Evolutionary conservation across 345 rosid genomes (phyloP).

Genomic region (Ricinus communis): DNA sequence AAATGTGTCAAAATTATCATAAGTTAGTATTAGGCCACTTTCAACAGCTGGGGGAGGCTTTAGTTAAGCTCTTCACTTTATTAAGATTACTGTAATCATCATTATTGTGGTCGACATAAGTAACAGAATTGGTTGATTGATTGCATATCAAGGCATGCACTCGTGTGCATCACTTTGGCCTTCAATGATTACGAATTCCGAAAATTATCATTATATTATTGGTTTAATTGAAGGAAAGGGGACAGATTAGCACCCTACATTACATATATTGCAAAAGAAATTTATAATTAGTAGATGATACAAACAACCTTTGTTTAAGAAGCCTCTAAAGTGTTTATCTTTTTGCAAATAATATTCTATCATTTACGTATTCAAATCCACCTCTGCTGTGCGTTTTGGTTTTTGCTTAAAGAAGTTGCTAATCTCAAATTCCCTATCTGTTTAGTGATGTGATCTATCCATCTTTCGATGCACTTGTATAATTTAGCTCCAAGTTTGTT

Average conservation of each 20-base stretch:
- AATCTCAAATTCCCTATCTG: too few species aligned
- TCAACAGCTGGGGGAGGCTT: background rate
- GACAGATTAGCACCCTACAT: conserved; percentile 16
- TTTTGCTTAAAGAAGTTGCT: too few species aligned
- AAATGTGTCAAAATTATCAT: background rate
- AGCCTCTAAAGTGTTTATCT: background rate
- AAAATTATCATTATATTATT: conserved; percentile 12
- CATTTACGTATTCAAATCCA: too few species aligned
- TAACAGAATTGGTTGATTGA: conserved; percentile 32
- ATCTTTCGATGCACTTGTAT: too few species aligned
- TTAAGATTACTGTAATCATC: conserved; percentile 2
- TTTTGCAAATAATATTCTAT: background rate
- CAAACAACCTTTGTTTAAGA: background rate
- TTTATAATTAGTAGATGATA: background rate
- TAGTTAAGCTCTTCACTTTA: background rate
- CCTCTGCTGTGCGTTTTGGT: too few species aligned
- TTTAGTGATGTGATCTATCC: too few species aligned
- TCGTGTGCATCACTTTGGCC: conserved; percentile 23
- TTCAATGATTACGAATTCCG: conserved; percentile 8
- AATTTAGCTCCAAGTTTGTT: too few species aligned
- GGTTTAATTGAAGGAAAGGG: background rate
- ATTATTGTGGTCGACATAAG: conserved; percentile 30
- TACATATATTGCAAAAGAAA: conserved; percentile 20
- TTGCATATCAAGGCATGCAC: conserved; percentile 31
- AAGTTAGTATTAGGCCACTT: background rate